Base-by-base conservation (phyloP, 768 basidiomycete species). In the Leucosporidium scottii region DNA sequence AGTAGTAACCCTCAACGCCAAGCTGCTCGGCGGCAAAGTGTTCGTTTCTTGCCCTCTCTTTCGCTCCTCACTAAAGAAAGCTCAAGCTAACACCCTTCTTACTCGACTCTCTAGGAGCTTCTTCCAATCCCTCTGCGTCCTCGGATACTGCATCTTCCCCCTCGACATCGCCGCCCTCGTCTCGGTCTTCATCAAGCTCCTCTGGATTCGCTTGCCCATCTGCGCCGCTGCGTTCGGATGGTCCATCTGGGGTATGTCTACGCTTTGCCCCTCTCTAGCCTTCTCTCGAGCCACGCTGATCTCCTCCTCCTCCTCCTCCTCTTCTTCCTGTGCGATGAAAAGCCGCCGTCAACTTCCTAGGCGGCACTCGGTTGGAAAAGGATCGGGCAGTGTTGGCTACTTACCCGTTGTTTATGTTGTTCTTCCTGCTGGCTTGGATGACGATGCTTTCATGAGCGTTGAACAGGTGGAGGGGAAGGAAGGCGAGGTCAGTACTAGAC, bases 291-390 rank as follows among this genome's bases (percentile, higher is more conserved):
- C n/a, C n/a, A n/a, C n/a, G n/a, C n/a, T 12, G 3, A 53, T 9
- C 28, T 30, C 4, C 44, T 21, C 30, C 20, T 44, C 8, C 8
- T 17, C 13, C n/a, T n/a, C n/a, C n/a, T 44, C 39, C 39, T 44
- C 39, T 44, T 44, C 39, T 12, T 28, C 9, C 31, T 8, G 2
- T 53, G 57, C 1, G 34, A 34, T 34, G 8, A 23, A 5, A 64
- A 96, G 93, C 93, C 3, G 89, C 92, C 25, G 87, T 94, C 59
- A 94, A 94, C 79, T 96, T 96, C 80, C 82, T 98, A 74, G 93
- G 92, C 72, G 93, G 94, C 17, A 94, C 93, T 0, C 90, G 89
- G 80, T 89, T 98, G 71, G 91, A 76, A 47, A 73, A 76, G 60
- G 90, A 90, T 71, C 85, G 92, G 34, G 89, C 92, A 66, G 78